Evolutionary conservation across 2,329 filamentous ascomycete genomes (phyloP), one percentile per base, ranked within the genome.

Genomic region (Emericellopsis atlantica): DNA sequence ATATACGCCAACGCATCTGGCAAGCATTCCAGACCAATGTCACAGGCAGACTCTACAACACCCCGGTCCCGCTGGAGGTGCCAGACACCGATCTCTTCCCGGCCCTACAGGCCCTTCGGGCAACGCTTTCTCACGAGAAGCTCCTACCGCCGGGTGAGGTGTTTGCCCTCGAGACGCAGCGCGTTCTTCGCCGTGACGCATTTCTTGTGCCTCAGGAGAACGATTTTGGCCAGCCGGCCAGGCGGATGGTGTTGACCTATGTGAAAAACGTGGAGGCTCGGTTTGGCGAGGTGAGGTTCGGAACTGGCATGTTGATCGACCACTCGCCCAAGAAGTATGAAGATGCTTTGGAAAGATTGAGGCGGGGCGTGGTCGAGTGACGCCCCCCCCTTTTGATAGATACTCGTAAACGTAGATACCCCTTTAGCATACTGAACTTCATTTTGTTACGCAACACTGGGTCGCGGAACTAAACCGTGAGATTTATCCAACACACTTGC

Each of bases 301-400:
- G 78, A 5, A 74, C 77, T 21, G 78, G 79, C 37, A 85, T 87
- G 80, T 64, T 89, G 58, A 69, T 76, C 44, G 84, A 89, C 54
- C 84, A 89, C 54, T 85, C 76, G 47, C 84, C 84, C 4, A 81
- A 75, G 22, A 69, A 77, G 48, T 89, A 89, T 53, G 84, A 88
- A 57, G 72, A 75, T 44, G 78, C 76, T 43, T 58, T 89, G 49
- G 72, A 75, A 43, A 74, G 75, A 45, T 61, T 88, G 54, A 59
- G 61, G 15, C 47, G 65, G 9, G 72, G 72, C 0, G 65, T 76
- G 16, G 58, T 62, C 39, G 56, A 58, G 36, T 48, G 41, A 45
- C 14, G 6, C 4, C 32, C n/a, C 29, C 29, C 18, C 16, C 11
- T 29, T 39, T 37, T 22, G 18, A 37, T 36, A 21, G 18, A 36